Evolutionary conservation across 2,329 filamentous ascomycete genomes (phyloP), one percentile per base, ranked within the genome.

Genomic region (Chaetomium strumarium): DNA sequence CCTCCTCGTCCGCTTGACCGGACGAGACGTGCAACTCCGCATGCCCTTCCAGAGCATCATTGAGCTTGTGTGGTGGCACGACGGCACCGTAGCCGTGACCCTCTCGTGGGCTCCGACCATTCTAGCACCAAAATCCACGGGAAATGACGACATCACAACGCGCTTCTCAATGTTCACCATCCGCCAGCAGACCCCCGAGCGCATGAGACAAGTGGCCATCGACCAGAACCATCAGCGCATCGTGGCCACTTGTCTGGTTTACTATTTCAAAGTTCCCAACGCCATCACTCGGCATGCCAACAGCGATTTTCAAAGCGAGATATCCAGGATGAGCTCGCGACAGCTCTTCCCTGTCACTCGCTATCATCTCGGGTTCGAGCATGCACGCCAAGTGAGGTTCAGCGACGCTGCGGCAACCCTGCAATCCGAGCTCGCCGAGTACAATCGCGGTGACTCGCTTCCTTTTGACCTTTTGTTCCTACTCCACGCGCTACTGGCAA

Each of bases 401-500:
- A 34, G 0, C 4, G 41, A 5, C 48, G 33, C 34, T 67, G 41
- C 72, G 60, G 44, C 39, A 1, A 44, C 52, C 8, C 67, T 80
- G 38, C 67, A 69, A 17, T 57, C 59, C 7, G 64, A 63, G 8
- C 58, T 72, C 1, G 13, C 33, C 0, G 11, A 60, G 46, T 59
- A 65, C 60, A 58, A 67, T 14, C 46, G 59, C 1, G 64, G 65
- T 42, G 50, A 65, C 20, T 48, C 57, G 1, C 59, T 80, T 52
- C 68, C 78, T 5, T 88, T 83, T 56, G 64, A 68, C 0, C 62
- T 84, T 1, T 70, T 80, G 6, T 86, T 82, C 60, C 84, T 87
- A 58, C 68, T 88, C 5, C 77, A 85, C 46, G 76, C 75, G 14
- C 67, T 91, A 5, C 80, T 83, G 0, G 73, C 76, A 60, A 86